These are phyloP conservation scores for Gonium pectorale DNA, from an alignment of 139 green algal species.

Conservation along the genomic window DNA sequence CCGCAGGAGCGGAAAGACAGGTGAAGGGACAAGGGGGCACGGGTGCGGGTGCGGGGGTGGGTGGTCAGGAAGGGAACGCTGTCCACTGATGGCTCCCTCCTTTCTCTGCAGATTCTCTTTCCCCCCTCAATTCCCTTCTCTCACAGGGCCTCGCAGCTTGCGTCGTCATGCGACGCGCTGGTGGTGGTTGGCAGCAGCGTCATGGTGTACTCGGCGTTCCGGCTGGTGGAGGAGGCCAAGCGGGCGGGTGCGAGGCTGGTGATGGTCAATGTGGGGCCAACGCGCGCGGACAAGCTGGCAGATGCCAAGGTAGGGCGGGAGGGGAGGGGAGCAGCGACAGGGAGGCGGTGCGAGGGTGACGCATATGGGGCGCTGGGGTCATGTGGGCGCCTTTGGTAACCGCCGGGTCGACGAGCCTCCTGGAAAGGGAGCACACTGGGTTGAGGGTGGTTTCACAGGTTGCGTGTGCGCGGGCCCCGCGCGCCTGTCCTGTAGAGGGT, in stretches of 20 bases:
- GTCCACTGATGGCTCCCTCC: too few relatives aligned
- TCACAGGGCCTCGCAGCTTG: conserved; percentile 1
- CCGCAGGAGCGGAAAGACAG: conserved; percentile 38
- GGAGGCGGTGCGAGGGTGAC: too few relatives aligned
- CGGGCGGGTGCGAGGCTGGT: conserved; percentile 63
- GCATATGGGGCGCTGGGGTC: too few relatives aligned
- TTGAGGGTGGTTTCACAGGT: too few relatives aligned
- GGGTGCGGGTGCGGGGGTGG: neutral
- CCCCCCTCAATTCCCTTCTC: too few relatives aligned
- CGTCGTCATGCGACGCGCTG: conserved; percentile 45
- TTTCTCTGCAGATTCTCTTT: too few relatives aligned
- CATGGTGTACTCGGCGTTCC: conserved; percentile 84
- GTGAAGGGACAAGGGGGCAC: neutral
- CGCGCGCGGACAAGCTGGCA: conserved; percentile 79
- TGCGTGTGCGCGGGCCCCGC: too few relatives aligned
- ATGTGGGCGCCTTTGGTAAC: too few relatives aligned
- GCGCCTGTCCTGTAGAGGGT: too few relatives aligned
- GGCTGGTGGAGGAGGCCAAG: conserved; percentile 80
- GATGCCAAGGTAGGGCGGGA: conserved; percentile 64
- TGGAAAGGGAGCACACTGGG: too few relatives aligned
- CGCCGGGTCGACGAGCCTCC: too few relatives aligned
- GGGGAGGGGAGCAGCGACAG: neutral
- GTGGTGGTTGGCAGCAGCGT: conserved; percentile 80
- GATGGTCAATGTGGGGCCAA: conserved; percentile 81
- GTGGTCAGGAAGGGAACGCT: too few relatives aligned